Evolutionary conservation across 1,284 basidiomycete genomes (phyloP).

Genomic region (Pseudozyma sp.): DNA sequence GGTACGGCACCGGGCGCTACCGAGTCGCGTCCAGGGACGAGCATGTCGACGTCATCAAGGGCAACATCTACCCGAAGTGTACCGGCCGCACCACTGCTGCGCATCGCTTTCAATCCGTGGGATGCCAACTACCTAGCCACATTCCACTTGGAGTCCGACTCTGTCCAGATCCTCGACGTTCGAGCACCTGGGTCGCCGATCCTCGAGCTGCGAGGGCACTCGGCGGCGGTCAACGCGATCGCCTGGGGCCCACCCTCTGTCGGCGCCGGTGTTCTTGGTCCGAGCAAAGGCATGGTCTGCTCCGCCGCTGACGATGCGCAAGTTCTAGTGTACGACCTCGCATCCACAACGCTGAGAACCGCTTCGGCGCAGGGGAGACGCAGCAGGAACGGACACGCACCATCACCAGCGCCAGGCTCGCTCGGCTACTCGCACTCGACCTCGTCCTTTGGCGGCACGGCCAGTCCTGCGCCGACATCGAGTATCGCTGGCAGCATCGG

Average conservation of each 20-base stretch:
- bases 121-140: slow-evolving; percentile 69
- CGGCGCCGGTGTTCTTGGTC: slow-evolving; percentile 51
- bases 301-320: slow-evolving; percentile 67
- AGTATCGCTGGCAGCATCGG: slow-evolving; percentile 51
- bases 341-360: slow-evolving; percentile 62
- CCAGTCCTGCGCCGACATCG: slow-evolving; percentile 40
- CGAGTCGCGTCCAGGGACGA: slow-evolving; percentile 52
- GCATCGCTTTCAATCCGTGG: slow-evolving; percentile 69
- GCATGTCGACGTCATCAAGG: slow-evolving; percentile 43
- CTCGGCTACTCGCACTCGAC: slow-evolving; percentile 43
- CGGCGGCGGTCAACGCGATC: slow-evolving; percentile 63
- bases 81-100: slow-evolving; percentile 58
- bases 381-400: slow-evolving; percentile 60
- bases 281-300: slow-evolving; percentile 68
- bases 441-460: slow-evolving; percentile 44
- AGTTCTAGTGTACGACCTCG: slow-evolving; percentile 67
- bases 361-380: slow-evolving; percentile 66
- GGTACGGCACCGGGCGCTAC: slow-evolving; percentile 45
- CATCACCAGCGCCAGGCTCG: slow-evolving; percentile 51
- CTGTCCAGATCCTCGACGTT: slow-evolving; percentile 68
- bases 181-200: slow-evolving; percentile 67
- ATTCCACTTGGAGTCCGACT: slow-evolving; percentile 65
- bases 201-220: slow-evolving; percentile 66
- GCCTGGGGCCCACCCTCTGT: slow-evolving; percentile 66
- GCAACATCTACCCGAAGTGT: slow-evolving; percentile 38